Evolutionary conservation across 2,329 filamentous ascomycete species (phyloP), one percentile per base, ranked within the genome.

Genomic region (Aspergillus awamori): DNA sequence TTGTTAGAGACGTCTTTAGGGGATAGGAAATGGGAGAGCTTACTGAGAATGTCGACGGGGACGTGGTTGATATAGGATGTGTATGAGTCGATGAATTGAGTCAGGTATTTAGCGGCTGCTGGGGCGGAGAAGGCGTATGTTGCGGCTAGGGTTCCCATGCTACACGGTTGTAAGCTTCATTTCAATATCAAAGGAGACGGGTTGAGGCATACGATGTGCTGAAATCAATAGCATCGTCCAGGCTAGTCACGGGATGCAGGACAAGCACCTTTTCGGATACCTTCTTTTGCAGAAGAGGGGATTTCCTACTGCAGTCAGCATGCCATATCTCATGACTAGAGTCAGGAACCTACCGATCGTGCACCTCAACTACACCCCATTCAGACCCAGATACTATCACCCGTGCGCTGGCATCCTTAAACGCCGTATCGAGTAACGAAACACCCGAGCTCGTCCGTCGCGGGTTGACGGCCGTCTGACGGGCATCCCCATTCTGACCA

Each of bases 11-110:
- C 20, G 2, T 10, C 1, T 20, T 10, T 8, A 13, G 15, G 10
- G 26, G 13, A 20, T 6, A 13, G 3, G n/a, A 2, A 15, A 8
- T 10, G 6, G 5, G 15, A 8, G 6, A n/a, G 72, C 57, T 71
- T 71, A 70, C 80, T 67, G 4, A 89, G 79, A 2, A 89, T 74
- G 36, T 83, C 79, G 2, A 75, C 63, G 0, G 86, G 86, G 6
- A 89, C 79, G 56, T 86, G 82, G 69, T 89, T 89, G 58, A 85
- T 75, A 68, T 83, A 84, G 0, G 82, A 81, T 0, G 81, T 69
- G 11, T 81, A 74, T 2, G 84, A 77, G 8, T 77, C 67, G 38
- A 88, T 74, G 70, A 84, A 87, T 64, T 88, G 84, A 7, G 80
- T 77, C 4, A 89, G 76, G 63, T 88, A 89, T 69, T 88, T 89